Conservation (phyloP, 768 basidiomycete species). For the Candolleomyces eurysporus region DNA sequence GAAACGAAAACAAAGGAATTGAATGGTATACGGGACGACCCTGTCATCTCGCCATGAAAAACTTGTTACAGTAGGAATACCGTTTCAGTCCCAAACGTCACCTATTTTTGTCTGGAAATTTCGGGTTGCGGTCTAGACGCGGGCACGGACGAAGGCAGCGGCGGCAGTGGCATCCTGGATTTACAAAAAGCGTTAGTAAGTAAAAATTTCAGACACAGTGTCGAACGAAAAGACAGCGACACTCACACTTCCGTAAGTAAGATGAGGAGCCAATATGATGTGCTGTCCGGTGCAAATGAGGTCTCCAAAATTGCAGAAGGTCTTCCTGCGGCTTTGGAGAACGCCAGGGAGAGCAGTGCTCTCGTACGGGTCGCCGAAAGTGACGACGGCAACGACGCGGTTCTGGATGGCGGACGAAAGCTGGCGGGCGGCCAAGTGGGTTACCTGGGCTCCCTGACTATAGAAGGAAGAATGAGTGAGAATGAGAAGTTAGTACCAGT, state of each 20-base stretch:
- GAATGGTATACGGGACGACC: too few species aligned
- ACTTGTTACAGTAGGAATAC: too few species aligned
- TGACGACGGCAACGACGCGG: slow-evolving; percentile 30
- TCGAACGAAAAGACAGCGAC: not conserved
- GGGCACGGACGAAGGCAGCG: not conserved
- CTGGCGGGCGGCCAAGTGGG: slow-evolving; percentile 33
- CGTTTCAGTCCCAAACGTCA: too few species aligned
- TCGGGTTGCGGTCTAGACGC: not conserved
- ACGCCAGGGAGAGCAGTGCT: slow-evolving; percentile 26
- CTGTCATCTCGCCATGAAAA: too few species aligned
- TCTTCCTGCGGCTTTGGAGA: slow-evolving; percentile 22
- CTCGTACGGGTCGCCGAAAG: slow-evolving; percentile 35
- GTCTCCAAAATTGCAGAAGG: slow-evolving; percentile 30
- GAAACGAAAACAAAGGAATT: too few species aligned
- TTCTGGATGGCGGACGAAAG: slow-evolving; percentile 27
- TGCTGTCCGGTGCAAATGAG: slow-evolving; percentile 28
- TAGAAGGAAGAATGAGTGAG: not conserved
- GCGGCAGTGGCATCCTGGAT: not conserved
- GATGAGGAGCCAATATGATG: slow-evolving; percentile 22
- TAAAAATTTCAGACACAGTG: not conserved
- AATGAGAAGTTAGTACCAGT: not conserved
- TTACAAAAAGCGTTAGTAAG: not conserved
- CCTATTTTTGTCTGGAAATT: too few species aligned
- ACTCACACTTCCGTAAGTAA: slow-evolving; percentile 21
- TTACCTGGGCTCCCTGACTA: slow-evolving; percentile 36